These are phyloP conservation scores for Dothideomycetes sp. DNA, from an alignment of 2,329 filamentous ascomycete genomes.

Conservation along the genomic window DNA sequence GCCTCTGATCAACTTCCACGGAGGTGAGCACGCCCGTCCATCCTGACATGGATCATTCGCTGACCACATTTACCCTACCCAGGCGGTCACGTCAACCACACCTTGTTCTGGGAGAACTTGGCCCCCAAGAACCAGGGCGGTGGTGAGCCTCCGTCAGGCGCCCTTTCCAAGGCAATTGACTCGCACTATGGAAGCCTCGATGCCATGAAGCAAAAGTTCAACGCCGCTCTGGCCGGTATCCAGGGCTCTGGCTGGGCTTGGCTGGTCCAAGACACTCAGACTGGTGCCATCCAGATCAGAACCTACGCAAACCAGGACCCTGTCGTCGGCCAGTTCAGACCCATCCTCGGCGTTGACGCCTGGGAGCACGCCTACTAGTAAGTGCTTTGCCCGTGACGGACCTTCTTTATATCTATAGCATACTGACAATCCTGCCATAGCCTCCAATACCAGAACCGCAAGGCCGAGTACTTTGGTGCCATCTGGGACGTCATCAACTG, in stretches of 20 bases:
- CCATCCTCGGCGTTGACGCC: constrained; percentile 81
- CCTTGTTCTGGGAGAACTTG: constrained; percentile 62
- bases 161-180: constrained; percentile 50
- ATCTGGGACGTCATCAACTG: constrained; percentile 96
- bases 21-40: constrained; percentile 40
- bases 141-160: constrained; percentile 52
- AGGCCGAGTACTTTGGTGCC: constrained; percentile 88
- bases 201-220: constrained; percentile 54
- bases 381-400: constrained; percentile 27
- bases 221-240: constrained; percentile 53
- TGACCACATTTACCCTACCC: background rate
- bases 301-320: constrained; percentile 84
- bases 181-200: constrained; percentile 50
- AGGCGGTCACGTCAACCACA: constrained; percentile 58
- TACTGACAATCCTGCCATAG: constrained; percentile 25
- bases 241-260: constrained; percentile 58
- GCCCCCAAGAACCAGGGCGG: constrained; percentile 58
- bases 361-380: constrained; percentile 94
- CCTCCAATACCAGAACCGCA: constrained; percentile 92
- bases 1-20: constrained; percentile 57
- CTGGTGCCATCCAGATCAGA: constrained; percentile 51
- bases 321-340: constrained; percentile 71
- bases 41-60: background rate
- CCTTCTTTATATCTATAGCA: background rate
- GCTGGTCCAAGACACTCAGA: constrained; percentile 54